Conservation (phyloP, 2,329 filamentous ascomycete genomes). For the Nothomitra cinnamomea region DNA sequence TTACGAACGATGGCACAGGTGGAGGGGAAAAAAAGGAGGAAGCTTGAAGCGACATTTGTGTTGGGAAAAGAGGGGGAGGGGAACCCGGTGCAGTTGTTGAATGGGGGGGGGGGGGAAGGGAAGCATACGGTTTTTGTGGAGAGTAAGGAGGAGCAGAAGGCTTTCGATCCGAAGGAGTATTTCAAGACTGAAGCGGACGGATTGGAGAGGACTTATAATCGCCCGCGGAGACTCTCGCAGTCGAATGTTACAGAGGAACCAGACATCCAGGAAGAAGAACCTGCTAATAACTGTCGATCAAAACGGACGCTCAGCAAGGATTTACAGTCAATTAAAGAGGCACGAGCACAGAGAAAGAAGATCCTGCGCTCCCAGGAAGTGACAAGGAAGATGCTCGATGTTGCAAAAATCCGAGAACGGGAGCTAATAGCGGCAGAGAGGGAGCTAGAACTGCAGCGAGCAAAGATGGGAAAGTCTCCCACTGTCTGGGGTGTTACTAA, state of each 20-base stretch:
- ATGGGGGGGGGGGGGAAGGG: slow-evolving; percentile 1
- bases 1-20: slow-evolving; percentile 39
- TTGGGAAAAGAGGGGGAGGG: not conserved
- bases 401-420: slow-evolving; percentile 34
- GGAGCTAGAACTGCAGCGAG: slow-evolving; percentile 40
- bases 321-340: slow-evolving; percentile 16
- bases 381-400: slow-evolving; percentile 31
- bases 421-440: slow-evolving; percentile 38
- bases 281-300: slow-evolving; percentile 11
- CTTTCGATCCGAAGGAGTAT: slow-evolving; percentile 20
- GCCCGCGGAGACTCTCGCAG: slow-evolving; percentile 2
- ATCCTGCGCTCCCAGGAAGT: slow-evolving; percentile 26
- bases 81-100: not conserved
- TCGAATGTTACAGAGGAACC: slow-evolving; percentile 14
- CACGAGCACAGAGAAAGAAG: slow-evolving; percentile 22
- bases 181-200: slow-evolving; percentile 2
- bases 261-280: slow-evolving; percentile 12
- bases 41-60: slow-evolving; percentile 21
- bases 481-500: slow-evolving; percentile 45
- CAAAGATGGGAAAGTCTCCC: slow-evolving; percentile 36
- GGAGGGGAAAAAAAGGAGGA: slow-evolving; percentile 34
- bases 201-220: slow-evolving; percentile 2
- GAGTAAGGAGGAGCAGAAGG: slow-evolving; percentile 19
- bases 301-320: slow-evolving; percentile 13
- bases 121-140: slow-evolving; percentile 7